These are phyloP conservation scores for Dicorynia guianensis DNA, from an alignment of 306 rosid species.

Conservation along the genomic window DNA sequence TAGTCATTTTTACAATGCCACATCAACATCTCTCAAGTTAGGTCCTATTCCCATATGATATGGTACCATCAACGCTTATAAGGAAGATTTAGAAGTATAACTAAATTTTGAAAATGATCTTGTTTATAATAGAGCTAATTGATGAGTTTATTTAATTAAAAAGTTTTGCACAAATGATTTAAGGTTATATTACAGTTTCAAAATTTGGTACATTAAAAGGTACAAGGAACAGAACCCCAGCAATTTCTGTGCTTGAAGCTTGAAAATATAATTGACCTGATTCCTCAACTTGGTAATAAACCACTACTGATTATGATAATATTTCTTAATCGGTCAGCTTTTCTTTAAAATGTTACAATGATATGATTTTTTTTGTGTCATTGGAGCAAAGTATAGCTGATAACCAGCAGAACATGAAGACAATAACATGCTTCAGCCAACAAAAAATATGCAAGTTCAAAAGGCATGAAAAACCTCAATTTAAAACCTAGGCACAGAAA, in stretches of 20 bases:
- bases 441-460: not conserved
- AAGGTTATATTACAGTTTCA: slow-evolving; percentile 32
- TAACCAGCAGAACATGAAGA: slow-evolving; percentile 19
- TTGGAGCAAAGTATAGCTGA: slow-evolving; percentile 10
- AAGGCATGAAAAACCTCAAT: slow-evolving; percentile 22
- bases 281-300: slow-evolving; percentile 67
- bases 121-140: slow-evolving; percentile 4
- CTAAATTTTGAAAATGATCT: slow-evolving; percentile 15
- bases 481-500: slow-evolving; percentile 27
- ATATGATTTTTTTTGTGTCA: not conserved
- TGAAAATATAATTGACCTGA: slow-evolving; percentile 49
- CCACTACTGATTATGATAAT: slow-evolving; percentile 19
- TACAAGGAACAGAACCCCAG: slow-evolving; percentile 56
- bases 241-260: slow-evolving; percentile 54
- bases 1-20: slow-evolving; percentile 29
- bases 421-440: slow-evolving; percentile 17
- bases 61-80: not conserved
- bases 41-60: slow-evolving; percentile 28
- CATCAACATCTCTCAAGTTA: slow-evolving; percentile 18
- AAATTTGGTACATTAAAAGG: slow-evolving; percentile 39
- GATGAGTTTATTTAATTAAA: slow-evolving; percentile 3
- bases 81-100: slow-evolving; percentile 27
- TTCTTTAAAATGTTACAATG: not conserved
- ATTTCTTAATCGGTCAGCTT: slow-evolving; percentile 19
- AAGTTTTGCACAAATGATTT: slow-evolving; percentile 16